Evolutionary conservation across 1,139 yeast species (phyloP), one percentile per base, ranked within the genome.

Genomic region (Entelexis sorbosivorans): DNA sequence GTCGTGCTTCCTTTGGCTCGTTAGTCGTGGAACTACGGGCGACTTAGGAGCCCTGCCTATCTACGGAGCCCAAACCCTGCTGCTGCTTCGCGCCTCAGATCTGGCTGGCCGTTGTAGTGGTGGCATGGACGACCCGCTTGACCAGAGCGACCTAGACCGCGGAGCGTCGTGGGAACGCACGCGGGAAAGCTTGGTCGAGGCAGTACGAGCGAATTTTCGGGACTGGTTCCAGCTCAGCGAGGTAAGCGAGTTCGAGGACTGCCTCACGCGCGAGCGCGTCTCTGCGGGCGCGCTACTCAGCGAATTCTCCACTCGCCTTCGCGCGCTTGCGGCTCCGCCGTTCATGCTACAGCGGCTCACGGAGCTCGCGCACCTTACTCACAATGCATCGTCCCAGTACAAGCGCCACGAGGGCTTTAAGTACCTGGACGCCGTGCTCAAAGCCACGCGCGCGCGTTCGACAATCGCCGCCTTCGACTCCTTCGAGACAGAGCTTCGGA

Each of bases 271-370:
- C 16, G 56, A 54, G 34, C 43, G 52, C 6, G 49, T 60, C 29
- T 59, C 67, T 1, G 53, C 64, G 1, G 59, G 57, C 4, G 56
- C 59, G 14, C 56, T 61, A 50, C 53, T 54, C 3, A 45, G 38
- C n/a, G 57, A 61, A 8, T 56, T 70, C 11, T 51, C 61, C 16
- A 47, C 51, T 0, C 56, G 61, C 28, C 59, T 75, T 35, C 38
- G 55, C 48, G 3, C 61, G 60, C 36, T 77, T 75, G 57, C 53
- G 1, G 56, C 59, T 1, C 81, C 85, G 1, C 87, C 86, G 0
- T 81, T 78, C 62, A 80, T 85, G 0, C 60, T 78, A 1, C 69
- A 72, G 46, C 64, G 87, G 50, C 58, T 81, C 9, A 74, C 79
- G 0, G 87, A 81, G 61, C 63, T 81, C 19, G 56, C 79, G 1